These are phyloP conservation scores for Suillus luteus DNA, from an alignment of 768 basidiomycete genomes.

Conservation along the genomic window DNA sequence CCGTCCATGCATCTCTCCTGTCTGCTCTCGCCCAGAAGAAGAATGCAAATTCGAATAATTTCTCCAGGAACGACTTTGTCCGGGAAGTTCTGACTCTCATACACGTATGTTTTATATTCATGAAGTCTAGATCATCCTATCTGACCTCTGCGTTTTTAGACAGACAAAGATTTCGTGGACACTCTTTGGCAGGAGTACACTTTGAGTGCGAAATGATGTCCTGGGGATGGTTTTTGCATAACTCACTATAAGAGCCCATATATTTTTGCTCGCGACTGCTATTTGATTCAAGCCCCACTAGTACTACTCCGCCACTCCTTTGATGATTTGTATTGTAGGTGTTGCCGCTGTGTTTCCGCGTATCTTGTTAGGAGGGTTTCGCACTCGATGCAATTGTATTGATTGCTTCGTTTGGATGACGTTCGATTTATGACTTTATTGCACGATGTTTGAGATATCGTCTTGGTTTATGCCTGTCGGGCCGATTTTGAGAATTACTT, in stretches of 20 bases:
- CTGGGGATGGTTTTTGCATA: not conserved
- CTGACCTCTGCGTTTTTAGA: conserved; percentile 39
- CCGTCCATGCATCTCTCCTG: conserved; percentile 26
- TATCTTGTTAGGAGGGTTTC: not conserved
- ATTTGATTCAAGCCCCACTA: conserved; percentile 2
- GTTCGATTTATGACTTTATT: not conserved
- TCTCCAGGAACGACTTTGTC: conserved; percentile 60
- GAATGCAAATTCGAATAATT: conserved; percentile 19
- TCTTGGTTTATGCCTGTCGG: not conserved
- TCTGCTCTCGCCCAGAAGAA: conserved; percentile 26
- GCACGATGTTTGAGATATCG: not conserved
- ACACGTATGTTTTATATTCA: conserved; percentile 45
- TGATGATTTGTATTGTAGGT: conserved; percentile 3
- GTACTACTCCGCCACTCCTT: conserved; percentile 3
- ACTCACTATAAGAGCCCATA: conserved; percentile 6
- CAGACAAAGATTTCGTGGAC: conserved; percentile 67
- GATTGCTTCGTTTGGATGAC: not conserved
- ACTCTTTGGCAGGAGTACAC: conserved; percentile 56
- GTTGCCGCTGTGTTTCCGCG: not conserved
- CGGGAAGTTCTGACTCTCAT: conserved; percentile 60
- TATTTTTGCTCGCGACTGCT: conserved; percentile 6
- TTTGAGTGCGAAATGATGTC: conserved; percentile 13
- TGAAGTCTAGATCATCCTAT: not conserved
- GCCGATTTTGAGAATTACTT: not conserved
- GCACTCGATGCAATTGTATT: not conserved